These are phyloP conservation scores for Aspergillus fumigatus DNA, from an alignment of 2,329 filamentous ascomycete genomes.

Conservation along the genomic window DNA sequence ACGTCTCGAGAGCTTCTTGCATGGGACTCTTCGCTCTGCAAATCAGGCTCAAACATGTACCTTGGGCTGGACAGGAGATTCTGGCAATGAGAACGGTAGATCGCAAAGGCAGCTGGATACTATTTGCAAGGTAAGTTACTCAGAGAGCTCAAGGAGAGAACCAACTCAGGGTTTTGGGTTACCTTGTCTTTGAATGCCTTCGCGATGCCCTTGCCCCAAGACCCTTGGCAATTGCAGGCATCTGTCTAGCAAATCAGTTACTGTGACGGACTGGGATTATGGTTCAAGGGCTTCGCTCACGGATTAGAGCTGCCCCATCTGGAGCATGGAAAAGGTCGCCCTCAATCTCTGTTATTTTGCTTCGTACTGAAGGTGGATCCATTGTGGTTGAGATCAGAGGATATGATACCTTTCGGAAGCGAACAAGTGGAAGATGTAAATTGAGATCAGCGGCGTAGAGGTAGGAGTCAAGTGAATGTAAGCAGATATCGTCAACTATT, in stretches of 20 bases:
- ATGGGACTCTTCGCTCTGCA: background rate
- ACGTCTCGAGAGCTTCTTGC: constrained; percentile 9
- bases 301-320: constrained; percentile 48
- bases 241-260: constrained; percentile 30
- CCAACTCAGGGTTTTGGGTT: background rate
- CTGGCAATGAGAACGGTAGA: constrained; percentile 48
- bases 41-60: constrained; percentile 3
- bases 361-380: background rate
- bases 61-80: constrained; percentile 11
- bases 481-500: no score
- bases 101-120: constrained; percentile 50
- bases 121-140: constrained; percentile 12
- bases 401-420: background rate
- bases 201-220: constrained; percentile 58
- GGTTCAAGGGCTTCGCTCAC: constrained; percentile 20
- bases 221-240: constrained; percentile 55
- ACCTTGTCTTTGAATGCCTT: constrained; percentile 43
- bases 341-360: constrained; percentile 26
- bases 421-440: background rate
- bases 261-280: background rate
- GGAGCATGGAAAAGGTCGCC: constrained; percentile 54
- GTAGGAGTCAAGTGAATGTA: background rate
- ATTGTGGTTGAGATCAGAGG: background rate
- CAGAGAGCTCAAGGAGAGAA: background rate
- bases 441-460: no score